phyloP scores from a whole-genome alignment of 495 filamentous ascomycete species.

The Pseudotulostoma volvatum region DNA sequence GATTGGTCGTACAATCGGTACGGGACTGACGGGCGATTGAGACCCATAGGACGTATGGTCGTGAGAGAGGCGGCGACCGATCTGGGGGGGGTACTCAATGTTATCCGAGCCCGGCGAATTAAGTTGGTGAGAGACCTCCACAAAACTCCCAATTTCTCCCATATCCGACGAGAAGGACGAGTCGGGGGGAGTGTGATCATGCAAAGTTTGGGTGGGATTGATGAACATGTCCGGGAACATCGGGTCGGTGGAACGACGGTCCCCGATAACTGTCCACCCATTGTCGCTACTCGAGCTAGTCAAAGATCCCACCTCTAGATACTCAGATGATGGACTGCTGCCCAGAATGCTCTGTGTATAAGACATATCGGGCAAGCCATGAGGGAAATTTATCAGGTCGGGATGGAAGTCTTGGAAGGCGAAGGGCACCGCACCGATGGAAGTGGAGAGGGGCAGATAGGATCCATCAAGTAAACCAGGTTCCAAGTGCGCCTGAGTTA shows the following conservation, averaged over 20 bases:
- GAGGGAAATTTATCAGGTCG: slow-evolving; percentile 36
- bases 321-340: slow-evolving; percentile 71
- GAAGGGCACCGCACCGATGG: slow-evolving; percentile 45
- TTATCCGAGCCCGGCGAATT: slow-evolving; percentile 52
- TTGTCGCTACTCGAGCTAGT: slow-evolving; percentile 64
- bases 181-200: slow-evolving; percentile 69
- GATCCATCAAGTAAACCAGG: slow-evolving; percentile 43
- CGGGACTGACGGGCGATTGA: slow-evolving; percentile 46
- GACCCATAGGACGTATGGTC: slow-evolving; percentile 27
- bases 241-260: slow-evolving; percentile 36
- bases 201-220: slow-evolving; percentile 72
- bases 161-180: slow-evolving; percentile 64
- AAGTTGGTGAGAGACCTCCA: slow-evolving; percentile 59
- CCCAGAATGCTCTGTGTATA: slow-evolving; percentile 51
- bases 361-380: slow-evolving; percentile 37
- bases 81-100: slow-evolving; percentile 35
- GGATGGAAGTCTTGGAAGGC: slow-evolving; percentile 65
- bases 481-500: slow-evolving; percentile 38
- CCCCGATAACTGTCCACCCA: slow-evolving; percentile 64
- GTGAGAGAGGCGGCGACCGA: slow-evolving; percentile 16
- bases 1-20: slow-evolving; percentile 42
- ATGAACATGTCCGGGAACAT: slow-evolving; percentile 51
- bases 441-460: slow-evolving; percentile 50
- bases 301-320: slow-evolving; percentile 67
- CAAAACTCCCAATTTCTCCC: slow-evolving; percentile 46